Evolutionary conservation across 495 filamentous ascomycete species (phyloP).

Genomic region (Tuber calosporum): DNA sequence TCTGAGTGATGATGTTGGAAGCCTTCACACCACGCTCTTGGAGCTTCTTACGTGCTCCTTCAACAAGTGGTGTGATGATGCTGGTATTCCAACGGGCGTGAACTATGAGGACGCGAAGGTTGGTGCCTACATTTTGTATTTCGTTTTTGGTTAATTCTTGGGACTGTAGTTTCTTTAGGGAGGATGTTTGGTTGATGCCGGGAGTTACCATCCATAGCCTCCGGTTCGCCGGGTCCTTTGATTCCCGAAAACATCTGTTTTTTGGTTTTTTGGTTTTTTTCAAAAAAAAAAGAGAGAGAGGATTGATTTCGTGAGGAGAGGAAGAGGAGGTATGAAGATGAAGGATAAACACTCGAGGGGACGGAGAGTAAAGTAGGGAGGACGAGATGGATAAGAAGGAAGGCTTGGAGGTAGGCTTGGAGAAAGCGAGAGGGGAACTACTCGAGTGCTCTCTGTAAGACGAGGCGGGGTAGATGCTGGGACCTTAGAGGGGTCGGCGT

Average conservation of each 20-base stretch:
- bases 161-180: background rate
- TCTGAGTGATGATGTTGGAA: conserved; percentile 79
- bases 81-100: conserved; percentile 89
- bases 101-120: conserved; percentile 83
- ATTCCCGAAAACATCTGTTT: conserved; percentile 41
- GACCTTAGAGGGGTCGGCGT: background rate
- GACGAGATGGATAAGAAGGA: background rate
- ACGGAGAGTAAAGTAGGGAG: background rate
- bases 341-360: background rate
- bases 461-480: conserved; percentile 1
- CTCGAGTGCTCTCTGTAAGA: background rate
- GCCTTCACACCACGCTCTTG: conserved; percentile 67
- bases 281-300: background rate
- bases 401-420: background rate
- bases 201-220: conserved; percentile 48
- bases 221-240: conserved; percentile 56
- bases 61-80: conserved; percentile 70
- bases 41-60: conserved; percentile 60
- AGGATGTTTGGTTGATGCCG: conserved; percentile 10
- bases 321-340: background rate
- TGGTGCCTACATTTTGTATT: conserved; percentile 57
- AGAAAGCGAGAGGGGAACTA: background rate
- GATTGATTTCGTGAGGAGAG: background rate
- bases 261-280: conserved; percentile 8
- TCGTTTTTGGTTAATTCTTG: background rate